phyloP scores from a whole-genome alignment of 192 early-diverging fungal species.

The Mycoemilia scoparia region DNA sequence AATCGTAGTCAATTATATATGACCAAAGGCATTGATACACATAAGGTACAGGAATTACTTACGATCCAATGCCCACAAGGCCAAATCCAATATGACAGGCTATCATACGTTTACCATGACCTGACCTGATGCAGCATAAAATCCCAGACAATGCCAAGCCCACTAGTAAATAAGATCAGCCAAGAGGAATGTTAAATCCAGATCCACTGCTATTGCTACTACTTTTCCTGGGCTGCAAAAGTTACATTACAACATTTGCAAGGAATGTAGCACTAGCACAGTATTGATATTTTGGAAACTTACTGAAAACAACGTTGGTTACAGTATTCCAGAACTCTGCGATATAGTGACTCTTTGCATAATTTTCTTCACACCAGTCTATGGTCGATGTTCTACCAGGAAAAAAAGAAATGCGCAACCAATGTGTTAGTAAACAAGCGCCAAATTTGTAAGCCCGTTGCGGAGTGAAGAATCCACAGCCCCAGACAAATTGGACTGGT shows the following conservation, averaged over 20 bases:
- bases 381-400: conserved; percentile 36
- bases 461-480: too few relatives aligned
- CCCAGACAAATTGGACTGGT: too few relatives aligned
- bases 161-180: conserved; percentile 6
- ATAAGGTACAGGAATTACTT: background rate
- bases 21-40: background rate
- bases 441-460: too few relatives aligned
- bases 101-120: conserved; percentile 26
- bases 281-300: background rate
- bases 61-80: conserved; percentile 42
- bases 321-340: conserved; percentile 57
- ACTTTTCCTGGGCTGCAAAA: too few relatives aligned
- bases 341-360: conserved; percentile 39
- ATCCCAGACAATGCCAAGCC: conserved; percentile 37
- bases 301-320: conserved; percentile 38
- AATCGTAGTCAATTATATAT: background rate
- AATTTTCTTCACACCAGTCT: conserved; percentile 71
- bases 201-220: background rate
- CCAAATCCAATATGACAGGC: conserved; percentile 31
- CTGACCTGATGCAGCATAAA: conserved; percentile 21
- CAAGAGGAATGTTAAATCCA: background rate
- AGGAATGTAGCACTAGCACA: background rate
- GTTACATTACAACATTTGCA: too few relatives aligned
- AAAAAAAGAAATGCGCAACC: background rate
- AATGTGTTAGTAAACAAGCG: too few relatives aligned